Base-by-base conservation (phyloP, 2,329 filamentous ascomycete genomes). In the Lasiodiplodia sp. region DNA sequence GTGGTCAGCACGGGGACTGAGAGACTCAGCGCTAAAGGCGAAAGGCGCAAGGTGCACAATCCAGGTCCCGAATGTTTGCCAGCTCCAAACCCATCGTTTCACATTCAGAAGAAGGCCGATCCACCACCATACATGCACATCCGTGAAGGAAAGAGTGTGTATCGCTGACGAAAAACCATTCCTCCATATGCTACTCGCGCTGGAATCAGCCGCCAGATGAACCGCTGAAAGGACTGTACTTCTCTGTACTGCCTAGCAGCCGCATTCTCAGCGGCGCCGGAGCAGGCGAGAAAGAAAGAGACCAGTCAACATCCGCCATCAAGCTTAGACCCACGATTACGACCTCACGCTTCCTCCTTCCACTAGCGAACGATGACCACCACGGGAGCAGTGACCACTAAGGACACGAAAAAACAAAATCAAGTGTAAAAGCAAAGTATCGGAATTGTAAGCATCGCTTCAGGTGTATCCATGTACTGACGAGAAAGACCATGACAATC, bases 251-350 rank as follows among this genome's bases (percentile, higher is more conserved):
- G 18, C 28, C 10, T 8, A 21, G 44, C 44, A 47, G 28, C 28
- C 55, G n/a, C 55, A 57, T 57, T 57, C 14, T 57, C 55, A 57
- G 55, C 55, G 55, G 34, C 34, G 44, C n/a, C 10, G 11, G 18
- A 57, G 55, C 16, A 7, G n/a, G 4, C 14, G 28, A 21, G 34
- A 37, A 56, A 14, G n/a, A 28, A 28, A 28, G 44, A 47, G n/a
- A 47, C 51, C 51, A n/a, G 44, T 21, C 51, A 53, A 28, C 21
- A n/a, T 8, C n/a, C 2, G n/a, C n/a, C 44, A 47, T 47, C 7
- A 0, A 21, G n/a, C 44, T 14, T 4, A 21, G 44, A 47, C 18
- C 44, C 44, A 47, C n/a, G 18, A 47, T 16, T 21, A 21, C 44
- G 21, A 47, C 44, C 44, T 47, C 18, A 47, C 21, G 14, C 44